Evolutionary conservation across 768 basidiomycete genomes (phyloP), one percentile per base, ranked within the genome.

Genomic region (Suillus weaverae): DNA sequence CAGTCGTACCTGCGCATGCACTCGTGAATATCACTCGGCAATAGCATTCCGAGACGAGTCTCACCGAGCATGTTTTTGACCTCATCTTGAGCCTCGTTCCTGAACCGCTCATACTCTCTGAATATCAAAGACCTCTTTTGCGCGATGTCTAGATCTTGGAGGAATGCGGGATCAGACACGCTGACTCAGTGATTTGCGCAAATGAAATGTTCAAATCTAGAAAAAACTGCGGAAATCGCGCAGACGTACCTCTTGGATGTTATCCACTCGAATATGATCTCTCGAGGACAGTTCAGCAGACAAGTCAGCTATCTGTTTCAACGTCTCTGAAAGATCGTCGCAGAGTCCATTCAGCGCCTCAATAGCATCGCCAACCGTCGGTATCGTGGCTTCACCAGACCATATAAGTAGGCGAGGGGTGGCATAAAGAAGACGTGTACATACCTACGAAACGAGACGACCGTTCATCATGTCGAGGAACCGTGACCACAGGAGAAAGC

Each of bases 301-400:
- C 16, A 95, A 77, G 69, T 88, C 87, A 4, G 81, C 77, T 36
- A 92, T 89, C 66, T 91, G 87, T 65, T 87, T 86, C 64, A 93
- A 73, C 1, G 81, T 85, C 36, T 81, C 81, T 0, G 83, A 73
- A 3, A 96, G 84, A 66, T 90, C 87, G 9, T 79, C 81, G 61
- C 85, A 84, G 3, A 94, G 81, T 51, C 84, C 81, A 43, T 85
- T 83, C 51, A 94, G 77, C 0, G 89, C 86, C 60, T 89, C 86
- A 30, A 93, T 81, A 3, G 87, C 84, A 70, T 93, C 89, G 4
- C 90, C 89, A 4, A 94, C 79, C 0, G 89, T 90, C 11, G 92
- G 92, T 20, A 91, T 83, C 9, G 89, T 89, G 1, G 89, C 92
- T 91, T 66, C 18, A 11, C 36, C 20, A 7, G 16, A 3, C 1